Percentiles rank a stretch among this genome's conserved stretches.
phyloP scores from a whole-genome alignment of 2,329 filamentous ascomycete species.

The Lecanosticta acicola region DNA sequence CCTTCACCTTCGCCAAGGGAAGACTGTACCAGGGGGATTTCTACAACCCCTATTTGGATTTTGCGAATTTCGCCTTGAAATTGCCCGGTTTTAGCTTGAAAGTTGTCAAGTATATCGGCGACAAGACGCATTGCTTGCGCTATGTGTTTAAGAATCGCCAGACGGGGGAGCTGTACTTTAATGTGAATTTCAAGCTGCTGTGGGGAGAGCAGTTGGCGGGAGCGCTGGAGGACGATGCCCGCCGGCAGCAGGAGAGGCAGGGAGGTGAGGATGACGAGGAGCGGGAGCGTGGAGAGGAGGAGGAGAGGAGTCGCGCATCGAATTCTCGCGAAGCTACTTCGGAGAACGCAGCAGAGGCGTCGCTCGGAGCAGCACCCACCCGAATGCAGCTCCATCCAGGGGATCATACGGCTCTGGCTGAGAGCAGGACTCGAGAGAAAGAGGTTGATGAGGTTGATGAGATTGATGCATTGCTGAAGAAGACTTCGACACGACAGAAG shows the following conservation, averaged over 20 bases:
- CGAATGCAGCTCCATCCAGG: conserved; percentile 19
- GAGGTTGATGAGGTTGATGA: conserved; percentile 7
- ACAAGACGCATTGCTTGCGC: conserved; percentile 44
- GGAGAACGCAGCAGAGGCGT: not conserved
- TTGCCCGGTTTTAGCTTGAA: conserved; percentile 43
- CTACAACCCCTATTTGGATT: conserved; percentile 46
- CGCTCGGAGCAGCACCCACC: not conserved
- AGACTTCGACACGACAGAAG: conserved; percentile 18
- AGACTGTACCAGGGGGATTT: conserved; percentile 44
- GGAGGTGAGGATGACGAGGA: not conserved
- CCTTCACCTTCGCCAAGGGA: conserved; percentile 41
- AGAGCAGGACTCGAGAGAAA: not conserved
- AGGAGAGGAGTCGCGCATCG: not conserved
- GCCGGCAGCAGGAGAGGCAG: too few species aligned
- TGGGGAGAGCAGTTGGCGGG: conserved; percentile 40
- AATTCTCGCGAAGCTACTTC: not conserved
- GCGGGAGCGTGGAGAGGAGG: not conserved
- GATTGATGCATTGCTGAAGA: conserved; percentile 16
- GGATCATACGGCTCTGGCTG: conserved; percentile 15
- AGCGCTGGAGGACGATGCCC: conserved; percentile 19
- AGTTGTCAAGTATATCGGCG: conserved; percentile 43
- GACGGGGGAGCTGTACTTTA: conserved; percentile 40
- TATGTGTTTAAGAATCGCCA: conserved; percentile 42
- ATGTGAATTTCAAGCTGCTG: conserved; percentile 43
- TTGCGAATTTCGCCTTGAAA: conserved; percentile 41